Conservation (phyloP, 805 yeast species). For the Candida sakaeoensis region DNA sequence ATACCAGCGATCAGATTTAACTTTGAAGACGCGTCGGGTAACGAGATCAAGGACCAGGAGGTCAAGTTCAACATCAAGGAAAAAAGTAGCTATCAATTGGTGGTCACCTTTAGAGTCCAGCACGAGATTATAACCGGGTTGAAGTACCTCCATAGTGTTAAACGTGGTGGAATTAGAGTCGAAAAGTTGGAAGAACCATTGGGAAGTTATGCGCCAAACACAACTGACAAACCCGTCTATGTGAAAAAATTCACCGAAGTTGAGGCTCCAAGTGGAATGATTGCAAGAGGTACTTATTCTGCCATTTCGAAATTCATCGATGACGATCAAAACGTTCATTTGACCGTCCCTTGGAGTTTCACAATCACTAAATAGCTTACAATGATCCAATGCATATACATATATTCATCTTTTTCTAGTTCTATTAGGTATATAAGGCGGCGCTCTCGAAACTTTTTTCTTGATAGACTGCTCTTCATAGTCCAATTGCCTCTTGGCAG, state of each 20-base stretch:
- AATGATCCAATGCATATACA: background rate
- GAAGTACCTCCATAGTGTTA: slow-evolving; percentile 77
- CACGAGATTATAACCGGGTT: slow-evolving; percentile 90
- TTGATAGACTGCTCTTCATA: background rate
- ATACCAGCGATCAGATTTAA: slow-evolving; percentile 61
- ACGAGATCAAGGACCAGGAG: slow-evolving; percentile 54
- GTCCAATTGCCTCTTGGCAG: slow-evolving; percentile 7
- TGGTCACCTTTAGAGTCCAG: slow-evolving; percentile 77
- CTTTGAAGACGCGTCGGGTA: slow-evolving; percentile 55
- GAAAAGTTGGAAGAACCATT: slow-evolving; percentile 84
- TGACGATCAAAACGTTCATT: slow-evolving; percentile 75
- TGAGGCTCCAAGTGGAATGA: slow-evolving; percentile 87
- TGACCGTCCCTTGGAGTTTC: slow-evolving; percentile 80
- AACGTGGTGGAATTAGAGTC: slow-evolving; percentile 83
- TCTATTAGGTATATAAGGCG: slow-evolving; percentile 10
- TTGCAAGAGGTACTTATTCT: slow-evolving; percentile 82
- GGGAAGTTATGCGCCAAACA: slow-evolving; percentile 89
- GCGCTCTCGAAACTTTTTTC: slow-evolving; percentile 7
- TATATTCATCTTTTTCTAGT: slow-evolving; percentile 5
- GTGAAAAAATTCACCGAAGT: slow-evolving; percentile 53
- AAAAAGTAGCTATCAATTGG: slow-evolving; percentile 66
- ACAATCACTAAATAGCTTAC: slow-evolving; percentile 60
- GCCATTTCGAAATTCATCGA: slow-evolving; percentile 82
- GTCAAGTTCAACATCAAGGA: slow-evolving; percentile 77
- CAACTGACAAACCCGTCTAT: slow-evolving; percentile 74